phyloP scores from a whole-genome alignment of 2,329 filamentous ascomycete genomes.

The Eurotiales sp. region DNA sequence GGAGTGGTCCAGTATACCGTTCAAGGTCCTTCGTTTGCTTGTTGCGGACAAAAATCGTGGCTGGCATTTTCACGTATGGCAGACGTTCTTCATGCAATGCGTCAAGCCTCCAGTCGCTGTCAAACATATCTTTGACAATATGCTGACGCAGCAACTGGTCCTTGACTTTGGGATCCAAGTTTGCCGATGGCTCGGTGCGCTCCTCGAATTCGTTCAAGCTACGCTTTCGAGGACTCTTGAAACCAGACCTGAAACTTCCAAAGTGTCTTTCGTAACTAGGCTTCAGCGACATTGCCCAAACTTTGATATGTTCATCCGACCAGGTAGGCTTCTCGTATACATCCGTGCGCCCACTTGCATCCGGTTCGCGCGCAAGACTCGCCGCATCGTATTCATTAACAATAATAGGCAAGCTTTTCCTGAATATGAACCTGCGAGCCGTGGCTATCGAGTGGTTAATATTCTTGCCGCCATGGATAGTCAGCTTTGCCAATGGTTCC shows the following conservation, averaged over 20 bases:
- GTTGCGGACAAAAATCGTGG: conserved; percentile 66
- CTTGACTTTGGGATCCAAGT: conserved; percentile 25
- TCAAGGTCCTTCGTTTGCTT: conserved; percentile 60
- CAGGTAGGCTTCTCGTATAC: conserved; percentile 59
- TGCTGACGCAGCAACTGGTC: conserved; percentile 54
- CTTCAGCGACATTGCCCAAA: conserved; percentile 73
- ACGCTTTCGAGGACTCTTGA: conserved; percentile 42
- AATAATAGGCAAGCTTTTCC: conserved; percentile 72
- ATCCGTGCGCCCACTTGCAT: conserved; percentile 22
- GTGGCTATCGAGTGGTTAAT: conserved; percentile 77
- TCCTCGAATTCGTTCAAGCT: conserved; percentile 49
- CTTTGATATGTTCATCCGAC: conserved; percentile 70
- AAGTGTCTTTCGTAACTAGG: conserved; percentile 17
- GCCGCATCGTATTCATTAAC: conserved; percentile 62
- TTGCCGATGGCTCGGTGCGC: conserved; percentile 8
- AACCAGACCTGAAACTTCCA: conserved; percentile 22
- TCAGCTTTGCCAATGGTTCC: too few species aligned
- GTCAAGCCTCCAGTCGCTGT: conserved; percentile 71
- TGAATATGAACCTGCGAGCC: conserved; percentile 77
- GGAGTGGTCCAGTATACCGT: conserved; percentile 65
- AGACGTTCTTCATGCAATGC: conserved; percentile 64
- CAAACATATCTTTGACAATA: conserved; percentile 73
- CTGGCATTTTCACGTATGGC: conserved; percentile 62
- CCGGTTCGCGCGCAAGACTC: conserved; percentile 17
- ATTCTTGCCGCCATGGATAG: conserved; percentile 78